Evolutionary conservation across 768 basidiomycete genomes (phyloP).

Genomic region (Hemileccinum rubropunctum): DNA sequence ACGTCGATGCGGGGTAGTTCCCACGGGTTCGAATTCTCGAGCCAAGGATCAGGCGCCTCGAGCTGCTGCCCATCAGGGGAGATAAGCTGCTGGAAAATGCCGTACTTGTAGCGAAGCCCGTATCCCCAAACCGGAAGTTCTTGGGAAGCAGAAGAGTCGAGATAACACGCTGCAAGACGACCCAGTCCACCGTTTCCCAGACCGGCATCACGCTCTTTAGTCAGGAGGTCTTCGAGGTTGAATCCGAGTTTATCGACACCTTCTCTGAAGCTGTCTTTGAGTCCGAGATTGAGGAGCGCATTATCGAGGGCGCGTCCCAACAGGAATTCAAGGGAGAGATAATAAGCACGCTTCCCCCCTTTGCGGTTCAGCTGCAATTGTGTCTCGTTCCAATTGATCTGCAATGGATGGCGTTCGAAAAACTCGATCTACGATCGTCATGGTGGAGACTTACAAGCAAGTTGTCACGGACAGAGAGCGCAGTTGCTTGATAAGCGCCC

Average conservation of each 20-base stretch:
- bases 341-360: constrained; percentile 88
- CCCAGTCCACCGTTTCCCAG: constrained; percentile 96
- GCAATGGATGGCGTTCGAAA: neutral
- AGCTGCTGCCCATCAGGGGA: constrained; percentile 80
- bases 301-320: constrained; percentile 81
- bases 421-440: neutral
- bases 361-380: constrained; percentile 77
- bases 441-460: constrained; percentile 55
- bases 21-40: constrained; percentile 86
- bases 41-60: constrained; percentile 92
- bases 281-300: constrained; percentile 82
- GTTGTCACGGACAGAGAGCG: constrained; percentile 84
- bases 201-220: constrained; percentile 89
- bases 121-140: constrained; percentile 96
- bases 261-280: constrained; percentile 71
- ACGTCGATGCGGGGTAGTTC: constrained; percentile 86
- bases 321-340: constrained; percentile 92
- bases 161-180: constrained; percentile 94
- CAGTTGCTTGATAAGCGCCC: constrained; percentile 90
- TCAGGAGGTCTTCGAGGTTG: constrained; percentile 81
- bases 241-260: constrained; percentile 82
- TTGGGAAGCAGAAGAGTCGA: constrained; percentile 88
- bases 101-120: constrained; percentile 88
- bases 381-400: constrained; percentile 87
- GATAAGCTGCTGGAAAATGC: constrained; percentile 94